Evolutionary conservation across 2,329 filamentous ascomycete genomes (phyloP).

Genomic region (Hymenoscyphus linearis): DNA sequence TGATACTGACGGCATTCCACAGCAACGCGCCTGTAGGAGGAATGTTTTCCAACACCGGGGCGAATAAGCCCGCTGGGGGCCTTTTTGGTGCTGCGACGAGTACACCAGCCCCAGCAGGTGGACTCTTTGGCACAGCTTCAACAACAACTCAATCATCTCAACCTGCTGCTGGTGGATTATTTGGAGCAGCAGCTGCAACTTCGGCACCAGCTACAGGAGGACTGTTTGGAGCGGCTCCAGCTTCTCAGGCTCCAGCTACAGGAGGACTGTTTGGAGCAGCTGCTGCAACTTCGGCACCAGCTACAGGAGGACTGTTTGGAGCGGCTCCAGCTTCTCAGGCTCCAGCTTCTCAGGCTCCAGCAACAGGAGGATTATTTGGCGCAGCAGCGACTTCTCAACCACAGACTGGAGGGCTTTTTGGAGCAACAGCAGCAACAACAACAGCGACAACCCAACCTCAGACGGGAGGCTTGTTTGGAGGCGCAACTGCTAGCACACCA

Average conservation of each 20-base stretch:
- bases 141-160: constrained; percentile 14
- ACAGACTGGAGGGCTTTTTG: constrained; percentile 27
- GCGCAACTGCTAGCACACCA: constrained; percentile 19
- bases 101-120: constrained; percentile 16
- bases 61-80: constrained; percentile 27
- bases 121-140: constrained; percentile 27
- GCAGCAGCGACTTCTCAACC: constrained; percentile 16
- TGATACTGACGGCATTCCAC: constrained; percentile 15
- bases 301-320: constrained; percentile 33
- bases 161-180: constrained; percentile 24
- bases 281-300: constrained; percentile 19
- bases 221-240: constrained; percentile 31
- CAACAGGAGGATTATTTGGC: constrained; percentile 30
- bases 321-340: constrained; percentile 18
- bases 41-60: constrained; percentile 30
- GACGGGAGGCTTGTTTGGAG: constrained; percentile 32
- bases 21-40: constrained; percentile 28
- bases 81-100: constrained; percentile 27
- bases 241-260: no score
- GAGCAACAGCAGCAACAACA: constrained; percentile 22
- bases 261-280: constrained; percentile 27
- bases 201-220: constrained; percentile 23
- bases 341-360: constrained; percentile 14
- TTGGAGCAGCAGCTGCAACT: constrained; percentile 24
- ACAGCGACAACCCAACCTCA: constrained; percentile 19